Percentiles rank a stretch among this genome's conserved stretches.
phyloP scores from a whole-genome alignment of 495 filamentous ascomycete species.

The Daldinia loculata region DNA sequence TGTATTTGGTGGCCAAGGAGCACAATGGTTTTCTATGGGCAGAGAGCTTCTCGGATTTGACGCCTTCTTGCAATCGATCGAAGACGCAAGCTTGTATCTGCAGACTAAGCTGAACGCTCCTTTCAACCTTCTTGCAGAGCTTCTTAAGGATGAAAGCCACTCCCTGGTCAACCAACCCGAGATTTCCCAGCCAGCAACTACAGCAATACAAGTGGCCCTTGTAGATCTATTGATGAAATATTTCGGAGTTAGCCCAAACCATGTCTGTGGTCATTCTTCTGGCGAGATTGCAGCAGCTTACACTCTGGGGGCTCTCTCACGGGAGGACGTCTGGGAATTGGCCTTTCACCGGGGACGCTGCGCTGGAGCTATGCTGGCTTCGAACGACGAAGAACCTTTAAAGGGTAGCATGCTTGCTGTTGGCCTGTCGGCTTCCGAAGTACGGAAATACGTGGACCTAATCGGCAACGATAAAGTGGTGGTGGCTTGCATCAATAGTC shows the following conservation, averaged over 20 bases:
- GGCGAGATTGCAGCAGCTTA: slow-evolving; percentile 63
- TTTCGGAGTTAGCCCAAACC: slow-evolving; percentile 57
- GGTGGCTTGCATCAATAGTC: slow-evolving; percentile 57
- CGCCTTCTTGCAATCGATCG: slow-evolving; percentile 42
- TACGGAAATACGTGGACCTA: slow-evolving; percentile 35
- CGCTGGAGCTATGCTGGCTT: slow-evolving; percentile 12
- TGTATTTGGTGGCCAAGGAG: slow-evolving; percentile 43
- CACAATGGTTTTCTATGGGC: slow-evolving; percentile 59
- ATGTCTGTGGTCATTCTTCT: slow-evolving; percentile 69
- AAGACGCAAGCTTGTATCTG: slow-evolving; percentile 27
- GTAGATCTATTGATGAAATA: slow-evolving; percentile 55
- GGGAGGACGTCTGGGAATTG: slow-evolving; percentile 54
- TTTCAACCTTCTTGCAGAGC: slow-evolving; percentile 24
- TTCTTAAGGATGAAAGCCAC: slow-evolving; percentile 28
- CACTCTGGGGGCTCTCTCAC: slow-evolving; percentile 43
- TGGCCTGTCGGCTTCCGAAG: slow-evolving; percentile 39
- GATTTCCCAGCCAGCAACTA: slow-evolving; percentile 53
- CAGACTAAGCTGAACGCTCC: not conserved
- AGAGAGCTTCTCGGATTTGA: slow-evolving; percentile 46
- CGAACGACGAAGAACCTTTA: slow-evolving; percentile 11
- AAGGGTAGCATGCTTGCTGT: slow-evolving; percentile 54
- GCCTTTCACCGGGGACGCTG: slow-evolving; percentile 48
- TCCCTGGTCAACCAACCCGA: slow-evolving; percentile 24
- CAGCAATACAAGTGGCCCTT: slow-evolving; percentile 55
- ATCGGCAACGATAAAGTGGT: slow-evolving; percentile 18